Conservation (phyloP, 1,284 basidiomycete species). For the Afroboletus lepidellus region DNA sequence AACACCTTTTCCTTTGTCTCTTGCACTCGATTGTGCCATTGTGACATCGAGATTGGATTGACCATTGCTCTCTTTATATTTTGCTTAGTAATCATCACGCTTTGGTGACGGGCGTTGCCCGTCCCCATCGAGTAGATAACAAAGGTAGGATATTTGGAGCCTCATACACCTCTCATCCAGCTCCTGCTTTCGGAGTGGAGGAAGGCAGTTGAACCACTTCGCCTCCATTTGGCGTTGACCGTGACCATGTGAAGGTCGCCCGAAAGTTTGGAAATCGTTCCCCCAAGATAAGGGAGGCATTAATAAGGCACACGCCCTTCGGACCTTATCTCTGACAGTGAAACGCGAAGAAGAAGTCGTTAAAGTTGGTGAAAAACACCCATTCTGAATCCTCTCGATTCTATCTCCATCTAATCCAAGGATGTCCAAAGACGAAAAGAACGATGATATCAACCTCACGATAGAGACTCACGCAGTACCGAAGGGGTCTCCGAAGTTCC, state of each 20-base stretch:
- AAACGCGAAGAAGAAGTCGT: not conserved
- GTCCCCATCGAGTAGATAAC: too few species aligned
- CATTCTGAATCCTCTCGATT: not conserved
- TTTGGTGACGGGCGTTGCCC: too few species aligned
- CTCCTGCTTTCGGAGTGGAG: too few species aligned
- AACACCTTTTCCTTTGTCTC: too few species aligned
- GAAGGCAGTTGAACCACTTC: too few species aligned
- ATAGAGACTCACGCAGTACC: conserved; percentile 12
- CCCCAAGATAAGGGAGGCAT: conserved; percentile 13
- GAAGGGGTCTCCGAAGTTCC: conserved; percentile 24
- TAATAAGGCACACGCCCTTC: not conserved
- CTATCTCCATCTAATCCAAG: not conserved
- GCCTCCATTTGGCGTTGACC: not conserved
- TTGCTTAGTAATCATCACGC: too few species aligned
- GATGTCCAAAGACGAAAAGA: conserved; percentile 24
- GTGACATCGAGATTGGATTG: too few species aligned
- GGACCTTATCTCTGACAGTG: conserved; percentile 15
- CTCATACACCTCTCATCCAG: too few species aligned
- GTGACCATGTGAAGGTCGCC: not conserved
- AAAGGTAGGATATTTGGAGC: too few species aligned
- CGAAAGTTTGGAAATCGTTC: not conserved
- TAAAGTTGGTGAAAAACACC: conserved; percentile 1
- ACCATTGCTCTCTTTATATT: too few species aligned
- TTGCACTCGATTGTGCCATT: too few species aligned
- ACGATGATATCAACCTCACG: not conserved